These are phyloP conservation scores for Coemansia sp. DNA, from an alignment of 192 early-diverging fungal genomes.

Conservation along the genomic window DNA sequence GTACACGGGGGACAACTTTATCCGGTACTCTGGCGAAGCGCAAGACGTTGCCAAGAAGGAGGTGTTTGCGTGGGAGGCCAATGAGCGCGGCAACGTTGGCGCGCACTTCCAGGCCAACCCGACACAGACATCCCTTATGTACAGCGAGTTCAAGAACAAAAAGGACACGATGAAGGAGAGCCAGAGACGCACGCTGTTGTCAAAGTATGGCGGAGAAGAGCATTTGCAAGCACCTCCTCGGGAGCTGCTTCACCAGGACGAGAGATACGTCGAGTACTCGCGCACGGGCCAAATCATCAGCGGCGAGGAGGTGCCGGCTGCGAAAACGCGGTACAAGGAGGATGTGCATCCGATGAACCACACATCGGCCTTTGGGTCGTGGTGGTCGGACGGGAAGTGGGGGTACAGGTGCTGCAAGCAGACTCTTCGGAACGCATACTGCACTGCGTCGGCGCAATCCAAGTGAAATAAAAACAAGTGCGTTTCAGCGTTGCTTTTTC, in stretches of 20 bases:
- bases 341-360: constrained; percentile 87
- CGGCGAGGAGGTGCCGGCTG: constrained; percentile 77
- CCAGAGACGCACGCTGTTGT: constrained; percentile 75
- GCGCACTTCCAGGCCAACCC: constrained; percentile 95
- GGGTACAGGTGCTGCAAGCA: constrained; percentile 94
- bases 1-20: constrained; percentile 93
- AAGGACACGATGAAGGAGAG: constrained; percentile 74
- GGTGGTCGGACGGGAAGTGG: constrained; percentile 93
- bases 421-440: constrained; percentile 80
- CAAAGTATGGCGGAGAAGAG: constrained; percentile 92
- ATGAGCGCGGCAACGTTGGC: constrained; percentile 71
- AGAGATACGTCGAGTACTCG: constrained; percentile 96
- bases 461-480: no score
- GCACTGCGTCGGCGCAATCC: constrained; percentile 54
- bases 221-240: constrained; percentile 87
- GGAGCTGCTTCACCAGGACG: constrained; percentile 90
- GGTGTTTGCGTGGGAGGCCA: constrained; percentile 93
- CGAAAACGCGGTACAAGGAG: constrained; percentile 82
- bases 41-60: constrained; percentile 80
- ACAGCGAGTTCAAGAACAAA: constrained; percentile 82
- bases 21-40: constrained; percentile 84
- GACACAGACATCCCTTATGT: constrained; percentile 89
- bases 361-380: constrained; percentile 89
- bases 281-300: constrained; percentile 84
- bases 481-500: no score